Conservation (phyloP, 169 alveolate genomes). For the Blepharisma undulans region DNA sequence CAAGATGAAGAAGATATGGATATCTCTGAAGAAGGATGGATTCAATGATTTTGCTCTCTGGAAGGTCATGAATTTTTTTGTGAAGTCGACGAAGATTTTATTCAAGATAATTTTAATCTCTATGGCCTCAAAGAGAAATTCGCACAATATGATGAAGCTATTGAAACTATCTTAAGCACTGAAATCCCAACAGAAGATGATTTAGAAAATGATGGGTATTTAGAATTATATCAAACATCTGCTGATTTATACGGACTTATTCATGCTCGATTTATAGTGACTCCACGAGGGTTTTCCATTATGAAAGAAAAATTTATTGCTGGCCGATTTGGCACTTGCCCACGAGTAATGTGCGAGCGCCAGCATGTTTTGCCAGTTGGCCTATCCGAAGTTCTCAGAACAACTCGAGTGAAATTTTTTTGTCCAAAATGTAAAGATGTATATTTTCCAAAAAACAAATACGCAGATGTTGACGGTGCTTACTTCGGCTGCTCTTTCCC, state of each 20-base stretch:
- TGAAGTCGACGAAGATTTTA: conserved; percentile 84
- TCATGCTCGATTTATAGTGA: conserved; percentile 80
- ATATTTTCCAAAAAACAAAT: conserved; percentile 56
- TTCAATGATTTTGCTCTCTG: conserved; percentile 83
- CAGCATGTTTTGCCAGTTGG: conserved; percentile 78
- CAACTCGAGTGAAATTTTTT: conserved; percentile 72
- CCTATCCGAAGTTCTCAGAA: conserved; percentile 63
- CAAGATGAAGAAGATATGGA: not conserved
- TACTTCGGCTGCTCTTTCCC: conserved; percentile 77
- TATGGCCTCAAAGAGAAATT: conserved; percentile 68
- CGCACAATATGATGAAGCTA: conserved; percentile 57
- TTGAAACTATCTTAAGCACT: conserved; percentile 57
- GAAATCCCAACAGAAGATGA: conserved; percentile 73
- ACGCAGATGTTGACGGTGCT: conserved; percentile 73
- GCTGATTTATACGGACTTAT: conserved; percentile 84
- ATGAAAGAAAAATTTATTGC: conserved; percentile 74
- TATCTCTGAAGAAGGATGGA: conserved; percentile 59
- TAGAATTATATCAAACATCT: conserved; percentile 75
- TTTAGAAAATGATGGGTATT: conserved; percentile 60
- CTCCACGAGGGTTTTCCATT: conserved; percentile 73
- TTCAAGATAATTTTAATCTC: conserved; percentile 74
- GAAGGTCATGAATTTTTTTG: conserved; percentile 86
- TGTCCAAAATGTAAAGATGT: conserved; percentile 58
- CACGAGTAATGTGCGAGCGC: conserved; percentile 77
- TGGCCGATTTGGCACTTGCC: conserved; percentile 80